These are phyloP conservation scores for Dichomitus squalens DNA, from an alignment of 1,284 basidiomycete species.

Conservation along the genomic window DNA sequence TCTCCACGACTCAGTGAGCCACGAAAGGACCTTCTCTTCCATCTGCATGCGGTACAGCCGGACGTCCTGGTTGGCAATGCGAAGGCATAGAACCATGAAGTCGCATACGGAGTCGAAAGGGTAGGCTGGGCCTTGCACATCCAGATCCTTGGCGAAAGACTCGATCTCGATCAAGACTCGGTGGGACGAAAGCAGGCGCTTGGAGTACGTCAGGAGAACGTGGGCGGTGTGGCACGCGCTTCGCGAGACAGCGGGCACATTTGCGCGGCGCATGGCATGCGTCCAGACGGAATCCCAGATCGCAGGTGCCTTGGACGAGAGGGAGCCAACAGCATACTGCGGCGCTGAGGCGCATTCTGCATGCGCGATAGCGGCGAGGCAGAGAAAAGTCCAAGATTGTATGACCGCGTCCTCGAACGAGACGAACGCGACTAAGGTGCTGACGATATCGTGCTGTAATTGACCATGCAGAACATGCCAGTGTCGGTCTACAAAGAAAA, in stretches of 20 bases:
- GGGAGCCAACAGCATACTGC: constrained; percentile 13
- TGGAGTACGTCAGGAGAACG: constrained; percentile 48
- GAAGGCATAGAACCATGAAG: constrained; percentile 72
- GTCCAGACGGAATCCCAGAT: constrained; percentile 84
- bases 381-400: constrained; percentile 85
- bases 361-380: constrained; percentile 69
- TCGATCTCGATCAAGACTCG: constrained; percentile 73
- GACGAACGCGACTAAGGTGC: constrained; percentile 60
- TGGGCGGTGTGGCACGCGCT: constrained; percentile 81
- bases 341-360: constrained; percentile 36
- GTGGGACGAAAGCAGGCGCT: constrained; percentile 52
- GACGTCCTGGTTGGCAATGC: constrained; percentile 74
- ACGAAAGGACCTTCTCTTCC: constrained; percentile 81
- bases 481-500: constrained; percentile 84
- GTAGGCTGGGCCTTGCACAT: constrained; percentile 84
- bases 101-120: constrained; percentile 87
- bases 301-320: constrained; percentile 23
- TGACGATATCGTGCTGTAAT: constrained; percentile 58
- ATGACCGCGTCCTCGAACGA: constrained; percentile 63
- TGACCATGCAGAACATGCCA: constrained; percentile 62
- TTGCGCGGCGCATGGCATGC: constrained; percentile 75
- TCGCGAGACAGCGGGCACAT: constrained; percentile 67
- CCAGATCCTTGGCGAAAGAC: constrained; percentile 74
- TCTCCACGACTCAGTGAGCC: constrained; percentile 82
- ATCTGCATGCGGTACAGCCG: constrained; percentile 79